Evolutionary conservation across 306 rosid species (phyloP).

Genomic region (Citrullus mucosospermus): DNA sequence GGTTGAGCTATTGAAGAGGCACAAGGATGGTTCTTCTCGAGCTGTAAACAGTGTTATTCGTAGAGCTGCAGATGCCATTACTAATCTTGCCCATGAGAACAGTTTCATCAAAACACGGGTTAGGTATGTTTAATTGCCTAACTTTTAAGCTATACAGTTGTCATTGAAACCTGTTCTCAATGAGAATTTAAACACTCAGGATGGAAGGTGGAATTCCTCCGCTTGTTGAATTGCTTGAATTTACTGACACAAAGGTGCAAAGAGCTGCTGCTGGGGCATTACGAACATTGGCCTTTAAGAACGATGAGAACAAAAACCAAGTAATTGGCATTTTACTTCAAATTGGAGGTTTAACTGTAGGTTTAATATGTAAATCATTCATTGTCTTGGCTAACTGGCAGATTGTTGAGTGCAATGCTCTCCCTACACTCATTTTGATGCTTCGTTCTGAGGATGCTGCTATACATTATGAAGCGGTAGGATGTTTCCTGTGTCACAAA

Average conservation of each 20-base stretch:
- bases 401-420: conserved; percentile 99
- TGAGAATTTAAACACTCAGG: conserved; percentile 28
- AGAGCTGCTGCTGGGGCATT: conserved; percentile 98
- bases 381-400: conserved; percentile 27
- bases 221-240: conserved; percentile 82
- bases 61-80: conserved; percentile 96
- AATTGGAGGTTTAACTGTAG: conserved; percentile 9
- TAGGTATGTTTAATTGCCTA: conserved; percentile 43
- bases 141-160: neutral
- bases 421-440: conserved; percentile 93
- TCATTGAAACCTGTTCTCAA: conserved; percentile 5
- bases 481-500: conserved; percentile 11
- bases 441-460: conserved; percentile 92
- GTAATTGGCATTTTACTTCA: conserved; percentile 22
- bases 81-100: conserved; percentile 98
- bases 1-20: conserved; percentile 78
- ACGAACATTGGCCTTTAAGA: conserved; percentile 88
- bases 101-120: conserved; percentile 86
- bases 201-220: conserved; percentile 99
- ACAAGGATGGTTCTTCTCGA: conserved; percentile 43
- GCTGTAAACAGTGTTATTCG: conserved; percentile 85
- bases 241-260: conserved; percentile 84
- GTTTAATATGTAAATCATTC: conserved; percentile 7
- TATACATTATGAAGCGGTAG: conserved; percentile 95
- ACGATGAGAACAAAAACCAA: conserved; percentile 94